Evolutionary conservation across 2,329 filamentous ascomycete species (phyloP).

Genomic region (Leptographium procerum): DNA sequence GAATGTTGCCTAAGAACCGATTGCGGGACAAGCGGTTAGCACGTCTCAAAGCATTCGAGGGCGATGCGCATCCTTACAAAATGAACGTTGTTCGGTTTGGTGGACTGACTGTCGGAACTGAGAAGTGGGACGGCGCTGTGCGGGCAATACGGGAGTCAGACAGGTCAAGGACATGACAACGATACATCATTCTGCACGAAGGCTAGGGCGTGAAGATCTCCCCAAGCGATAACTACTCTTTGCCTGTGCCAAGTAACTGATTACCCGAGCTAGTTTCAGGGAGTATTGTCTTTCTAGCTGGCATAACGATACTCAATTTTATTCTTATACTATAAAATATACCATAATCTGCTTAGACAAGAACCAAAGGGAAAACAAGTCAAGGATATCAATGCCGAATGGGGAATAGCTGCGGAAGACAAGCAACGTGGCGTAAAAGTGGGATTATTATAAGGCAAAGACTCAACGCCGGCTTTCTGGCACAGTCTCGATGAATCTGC

Average conservation of each 20-base stretch:
- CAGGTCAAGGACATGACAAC: constrained; percentile 35
- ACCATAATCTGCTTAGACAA: background rate
- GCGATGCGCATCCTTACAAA: constrained; percentile 83
- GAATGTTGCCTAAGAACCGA: constrained; percentile 97
- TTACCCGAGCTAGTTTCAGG: too few relatives aligned
- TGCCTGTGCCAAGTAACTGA: background rate
- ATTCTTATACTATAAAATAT: background rate
- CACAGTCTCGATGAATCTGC: too few relatives aligned
- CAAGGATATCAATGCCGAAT: too few relatives aligned
- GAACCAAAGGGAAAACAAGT: background rate
- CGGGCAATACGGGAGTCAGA: constrained; percentile 38
- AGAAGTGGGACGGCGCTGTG: constrained; percentile 42
- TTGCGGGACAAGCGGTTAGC: constrained; percentile 78
- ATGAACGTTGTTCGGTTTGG: constrained; percentile 69
- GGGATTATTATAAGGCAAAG: too few relatives aligned
- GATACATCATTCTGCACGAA: background rate
- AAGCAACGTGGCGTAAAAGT: background rate
- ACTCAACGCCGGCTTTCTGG: too few relatives aligned
- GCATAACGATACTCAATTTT: background rate
- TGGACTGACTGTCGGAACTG: constrained; percentile 41
- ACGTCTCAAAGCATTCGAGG: constrained; percentile 90
- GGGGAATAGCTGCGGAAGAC: background rate
- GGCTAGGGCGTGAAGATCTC: background rate
- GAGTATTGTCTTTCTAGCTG: too few relatives aligned
- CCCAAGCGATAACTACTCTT: background rate